phyloP scores from a whole-genome alignment of 305 asterid genomes.

The Fraxinus latifolia region DNA sequence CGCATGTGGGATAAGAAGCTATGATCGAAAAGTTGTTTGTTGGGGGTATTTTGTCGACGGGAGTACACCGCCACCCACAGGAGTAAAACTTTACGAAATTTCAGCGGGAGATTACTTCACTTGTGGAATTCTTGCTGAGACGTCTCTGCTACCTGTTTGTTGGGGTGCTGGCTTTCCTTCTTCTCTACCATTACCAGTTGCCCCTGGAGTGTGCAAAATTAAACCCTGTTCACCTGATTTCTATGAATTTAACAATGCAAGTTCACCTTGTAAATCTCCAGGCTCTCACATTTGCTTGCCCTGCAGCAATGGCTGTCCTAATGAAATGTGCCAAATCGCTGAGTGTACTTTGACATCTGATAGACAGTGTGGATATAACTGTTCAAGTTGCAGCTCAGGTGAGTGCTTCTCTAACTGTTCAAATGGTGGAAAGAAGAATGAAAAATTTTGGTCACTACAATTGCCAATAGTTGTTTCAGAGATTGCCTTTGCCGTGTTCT shows the following conservation, averaged over 20 bases:
- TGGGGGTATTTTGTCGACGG: slow-evolving; percentile 43
- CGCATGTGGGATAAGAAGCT: slow-evolving; percentile 46
- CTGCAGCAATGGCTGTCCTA: slow-evolving; percentile 41
- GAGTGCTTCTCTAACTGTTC: slow-evolving; percentile 41
- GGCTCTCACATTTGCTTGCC: slow-evolving; percentile 40
- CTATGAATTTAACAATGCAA: slow-evolving; percentile 36
- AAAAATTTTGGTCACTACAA: slow-evolving; percentile 39
- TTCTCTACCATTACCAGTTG: slow-evolving; percentile 42
- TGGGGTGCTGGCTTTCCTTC: slow-evolving; percentile 49
- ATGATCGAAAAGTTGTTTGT: slow-evolving; percentile 38
- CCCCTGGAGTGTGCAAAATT: slow-evolving; percentile 43
- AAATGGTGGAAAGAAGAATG: slow-evolving; percentile 21
- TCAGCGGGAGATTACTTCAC: slow-evolving; percentile 53
- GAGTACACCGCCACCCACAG: slow-evolving; percentile 42
- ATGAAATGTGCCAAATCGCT: slow-evolving; percentile 35
- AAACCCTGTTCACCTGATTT: slow-evolving; percentile 37
- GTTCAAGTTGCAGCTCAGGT: slow-evolving; percentile 38
- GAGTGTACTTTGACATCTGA: slow-evolving; percentile 31
- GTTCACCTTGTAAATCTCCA: slow-evolving; percentile 39
- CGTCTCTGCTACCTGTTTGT: slow-evolving; percentile 38
- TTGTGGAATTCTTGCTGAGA: slow-evolving; percentile 39
- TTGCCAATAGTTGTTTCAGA: slow-evolving; percentile 43
- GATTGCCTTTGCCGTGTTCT: slow-evolving; percentile 41
- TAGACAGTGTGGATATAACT: slow-evolving; percentile 36
- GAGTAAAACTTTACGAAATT: slow-evolving; percentile 40